phyloP scores from a whole-genome alignment of 2,329 filamentous ascomycete genomes.

The Nigrograna mackinnonii region DNA sequence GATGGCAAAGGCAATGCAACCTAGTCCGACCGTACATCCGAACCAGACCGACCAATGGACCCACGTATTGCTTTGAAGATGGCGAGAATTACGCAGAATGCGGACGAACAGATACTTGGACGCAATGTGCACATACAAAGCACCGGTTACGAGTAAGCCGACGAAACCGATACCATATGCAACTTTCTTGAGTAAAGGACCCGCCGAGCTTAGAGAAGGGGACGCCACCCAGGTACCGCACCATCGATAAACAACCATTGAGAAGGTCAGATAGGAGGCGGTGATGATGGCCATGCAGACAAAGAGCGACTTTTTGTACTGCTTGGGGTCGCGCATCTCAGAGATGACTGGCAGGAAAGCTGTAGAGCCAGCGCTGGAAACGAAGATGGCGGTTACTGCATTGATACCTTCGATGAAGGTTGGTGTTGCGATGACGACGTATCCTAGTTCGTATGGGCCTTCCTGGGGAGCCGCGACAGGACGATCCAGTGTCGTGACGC shows the following conservation, averaged over 20 bases:
- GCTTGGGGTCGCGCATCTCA: conserved; percentile 56
- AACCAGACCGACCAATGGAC: conserved; percentile 59
- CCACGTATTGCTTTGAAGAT: conserved; percentile 56
- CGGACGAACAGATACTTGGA: conserved; percentile 62
- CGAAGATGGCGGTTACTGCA: conserved; percentile 61
- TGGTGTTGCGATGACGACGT: conserved; percentile 57
- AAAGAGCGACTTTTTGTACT: conserved; percentile 65
- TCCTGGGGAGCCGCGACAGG: conserved; percentile 62
- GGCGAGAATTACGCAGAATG: conserved; percentile 54
- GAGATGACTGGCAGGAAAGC: conserved; percentile 69
- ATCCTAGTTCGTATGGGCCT: conserved; percentile 63
- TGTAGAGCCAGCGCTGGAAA: conserved; percentile 61
- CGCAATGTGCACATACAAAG: conserved; percentile 53
- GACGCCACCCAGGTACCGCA: conserved; percentile 66
- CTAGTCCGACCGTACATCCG: conserved; percentile 55
- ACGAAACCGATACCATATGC: conserved; percentile 63
- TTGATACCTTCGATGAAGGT: conserved; percentile 62
- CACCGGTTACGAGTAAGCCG: conserved; percentile 56
- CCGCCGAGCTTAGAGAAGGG: conserved; percentile 65
- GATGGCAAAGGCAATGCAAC: conserved; percentile 50
- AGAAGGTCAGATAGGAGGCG: conserved; percentile 60
- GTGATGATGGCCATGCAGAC: conserved; percentile 63
- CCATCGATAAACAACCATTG: conserved; percentile 63
- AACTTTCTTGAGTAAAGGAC: conserved; percentile 62
- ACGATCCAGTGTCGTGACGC: conserved; percentile 57